Base-by-base conservation (phyloP, 306 rosid species). In the Cicer yamashitae region DNA sequence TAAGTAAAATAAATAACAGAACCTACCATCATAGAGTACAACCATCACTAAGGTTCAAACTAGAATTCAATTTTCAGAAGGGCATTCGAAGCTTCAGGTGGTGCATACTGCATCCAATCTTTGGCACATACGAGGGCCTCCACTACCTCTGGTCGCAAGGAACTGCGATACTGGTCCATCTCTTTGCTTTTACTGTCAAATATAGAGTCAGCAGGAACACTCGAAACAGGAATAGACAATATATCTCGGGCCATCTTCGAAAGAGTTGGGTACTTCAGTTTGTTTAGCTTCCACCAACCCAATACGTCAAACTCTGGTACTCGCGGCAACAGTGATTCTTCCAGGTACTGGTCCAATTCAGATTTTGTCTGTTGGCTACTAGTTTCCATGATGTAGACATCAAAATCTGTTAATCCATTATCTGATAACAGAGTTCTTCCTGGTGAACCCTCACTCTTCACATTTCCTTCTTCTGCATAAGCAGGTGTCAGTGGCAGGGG, bases 281-380 rank as follows among this genome's bases (percentile, higher is more conserved):
- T 94, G 88, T 94, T 94, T 47, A 94, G 82, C 82, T 86, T 94
- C 98, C 98, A 94, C 98, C 98, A 94, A 69, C 93, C 90, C 45
- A 89, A 64, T 7, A 90, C 93, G 39, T 94, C 97, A 6, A 94
- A 90, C 17, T 94, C 96, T 30, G 91, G 91, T 68, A 84, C 89
- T 25, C 98, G 94, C 0, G 97, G 96, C 59, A 91, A 76, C 79
- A 91, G 62, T 3, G 98, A 90, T 69, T 94, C 98, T 39, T 94
- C 97, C 82, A 94, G 84, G 80, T 94, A 94, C 82, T 87, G 96
- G 73, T 94, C 98, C 45, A 94, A 79, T 79, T 94, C 97, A 1
- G 97, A 94, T 60, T 87, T 94, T 88, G 77, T 89, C 70, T 90
- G 93, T 7, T 94, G 98, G 94, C 86, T 89, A 12, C 84, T 79